These are phyloP conservation scores for Elongisporangium senticosum DNA, from an alignment of 352 stramenopile species.

Conservation along the genomic window DNA sequence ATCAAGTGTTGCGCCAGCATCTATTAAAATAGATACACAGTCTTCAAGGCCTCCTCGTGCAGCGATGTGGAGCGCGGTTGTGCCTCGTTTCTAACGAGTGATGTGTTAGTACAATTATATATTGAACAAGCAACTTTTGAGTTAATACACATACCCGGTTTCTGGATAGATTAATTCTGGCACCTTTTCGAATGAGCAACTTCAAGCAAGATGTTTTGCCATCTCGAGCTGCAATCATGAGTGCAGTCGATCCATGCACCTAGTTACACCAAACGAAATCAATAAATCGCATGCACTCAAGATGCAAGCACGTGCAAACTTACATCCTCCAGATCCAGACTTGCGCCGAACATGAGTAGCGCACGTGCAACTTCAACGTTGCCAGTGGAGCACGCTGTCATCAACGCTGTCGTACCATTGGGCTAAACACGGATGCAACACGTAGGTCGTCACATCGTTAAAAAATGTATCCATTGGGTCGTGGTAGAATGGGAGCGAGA, in stretches of 20 bases:
- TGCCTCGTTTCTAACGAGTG: conserved; percentile 58
- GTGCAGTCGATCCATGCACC: conserved; percentile 75
- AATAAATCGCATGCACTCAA: not conserved
- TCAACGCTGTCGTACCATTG: conserved; percentile 71
- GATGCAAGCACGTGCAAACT: conserved; percentile 3
- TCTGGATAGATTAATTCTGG: conserved; percentile 74
- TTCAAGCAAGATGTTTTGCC: conserved; percentile 57
- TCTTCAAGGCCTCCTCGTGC: conserved; percentile 70
- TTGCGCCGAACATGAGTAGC: conserved; percentile 81
- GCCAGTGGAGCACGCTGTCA: conserved; percentile 82
- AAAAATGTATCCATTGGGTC: conserved; percentile 3
- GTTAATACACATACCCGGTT: conserved; percentile 65
- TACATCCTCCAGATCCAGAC: conserved; percentile 81
- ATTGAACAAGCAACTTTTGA: conserved; percentile 4
- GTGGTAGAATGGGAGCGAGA: no score
- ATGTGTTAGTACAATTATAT: not conserved
- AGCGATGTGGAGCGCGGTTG: conserved; percentile 77
- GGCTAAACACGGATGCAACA: conserved; percentile 24
- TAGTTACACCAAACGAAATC: conserved; percentile 9
- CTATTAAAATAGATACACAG: conserved; percentile 62
- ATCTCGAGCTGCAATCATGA: conserved; percentile 79
- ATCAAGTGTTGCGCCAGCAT: conserved; percentile 64
- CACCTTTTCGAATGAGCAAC: conserved; percentile 74
- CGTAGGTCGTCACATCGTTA: not conserved
- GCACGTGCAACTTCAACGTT: conserved; percentile 80